A percentile compares a stretch with the other conserved stretches of the same genome.
phyloP scores from a whole-genome alignment of 2,329 filamentous ascomycete genomes.

The Arthrobotrys sinensis region DNA sequence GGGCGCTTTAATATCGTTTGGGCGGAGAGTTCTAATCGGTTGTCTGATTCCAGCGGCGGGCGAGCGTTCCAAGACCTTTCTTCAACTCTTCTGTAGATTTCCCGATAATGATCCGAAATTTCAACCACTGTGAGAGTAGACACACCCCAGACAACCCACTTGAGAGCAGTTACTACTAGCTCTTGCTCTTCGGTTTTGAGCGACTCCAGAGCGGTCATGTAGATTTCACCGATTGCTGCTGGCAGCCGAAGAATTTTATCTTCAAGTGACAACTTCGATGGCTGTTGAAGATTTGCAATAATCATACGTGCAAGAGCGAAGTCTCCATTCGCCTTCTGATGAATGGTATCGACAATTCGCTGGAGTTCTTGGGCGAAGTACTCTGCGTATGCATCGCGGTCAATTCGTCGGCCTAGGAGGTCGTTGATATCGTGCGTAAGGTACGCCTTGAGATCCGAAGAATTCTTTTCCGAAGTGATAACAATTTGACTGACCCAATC shows the following conservation, averaged over 20 bases:
- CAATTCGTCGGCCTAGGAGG: conserved; percentile 11
- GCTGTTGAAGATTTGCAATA: conserved; percentile 30
- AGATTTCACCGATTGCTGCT: conserved; percentile 38
- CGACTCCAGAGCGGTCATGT: conserved; percentile 16
- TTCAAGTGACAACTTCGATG: conserved; percentile 27
- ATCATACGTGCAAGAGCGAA: conserved; percentile 36
- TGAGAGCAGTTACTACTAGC: conserved; percentile 17
- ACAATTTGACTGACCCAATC: background rate
- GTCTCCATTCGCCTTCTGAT: conserved; percentile 34
- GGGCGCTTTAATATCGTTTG: background rate
- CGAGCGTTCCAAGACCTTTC: background rate
- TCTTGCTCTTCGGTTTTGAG: conserved; percentile 38
- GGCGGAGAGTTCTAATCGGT: background rate
- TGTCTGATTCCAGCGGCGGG: background rate
- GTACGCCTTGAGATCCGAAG: conserved; percentile 17
- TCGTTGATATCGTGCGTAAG: conserved; percentile 18
- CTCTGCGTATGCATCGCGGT: background rate
- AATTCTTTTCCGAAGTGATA: conserved; percentile 32
- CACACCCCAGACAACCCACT: conserved; percentile 48
- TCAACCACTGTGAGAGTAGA: conserved; percentile 10
- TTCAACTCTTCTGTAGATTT: conserved; percentile 21
- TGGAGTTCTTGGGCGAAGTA: conserved; percentile 13
- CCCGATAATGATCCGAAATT: conserved; percentile 40
- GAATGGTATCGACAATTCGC: conserved; percentile 29
- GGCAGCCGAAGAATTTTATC: conserved; percentile 19